Evolutionary conservation across 129 eudicot species (phyloP), one percentile per base, ranked within the genome.

Genomic region (Dittrichia graveolens): DNA sequence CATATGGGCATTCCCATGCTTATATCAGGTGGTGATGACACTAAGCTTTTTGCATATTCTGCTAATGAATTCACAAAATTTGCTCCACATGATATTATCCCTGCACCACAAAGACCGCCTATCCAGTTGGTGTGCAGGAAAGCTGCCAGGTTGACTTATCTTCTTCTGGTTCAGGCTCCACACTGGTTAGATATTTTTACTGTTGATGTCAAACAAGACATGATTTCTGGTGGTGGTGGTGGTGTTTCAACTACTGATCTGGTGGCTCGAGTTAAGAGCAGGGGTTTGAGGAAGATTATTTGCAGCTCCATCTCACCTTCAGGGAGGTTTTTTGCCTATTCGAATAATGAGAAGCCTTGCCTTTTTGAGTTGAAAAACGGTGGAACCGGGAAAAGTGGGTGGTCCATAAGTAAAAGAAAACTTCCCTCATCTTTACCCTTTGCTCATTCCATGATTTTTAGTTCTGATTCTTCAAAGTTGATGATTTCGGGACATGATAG

Each of bases 1-100:
- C 96, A 88, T 67, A 62, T 78, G 38, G 97, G 97, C 50, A 91
- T 90, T 37, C 97, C 99, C 10, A 95, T 95, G 99, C 99, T 95
- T 64, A 82, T 95, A 35, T 95, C 99, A 45, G 99, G 91, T 66
- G 99, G 99, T 69, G 97, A 95, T 69, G 99, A 95, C 59, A 81
- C 99, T 34, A 95, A 86, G 78, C 90, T 95, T 35, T 95, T 86
- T 84, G 99, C 99, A 37, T 95, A 95, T 71, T 85, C 99, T 60
- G 97, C 85, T 16, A 84, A 76, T 63, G 94, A 95, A 45, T 95
- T 95, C 50, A 86, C 94, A 34, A 84, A 95, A 66, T 95, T 90
- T 55, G 77, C 92, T 67, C 95, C 91, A 44, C 89, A 88, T 84
- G 98, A 93, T 82, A 82, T 95, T 12, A 88, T 91, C 69, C 99